Evolutionary conservation across 1,284 basidiomycete species (phyloP), one percentile per base, ranked within the genome.

Genomic region (Trametes versicolor): DNA sequence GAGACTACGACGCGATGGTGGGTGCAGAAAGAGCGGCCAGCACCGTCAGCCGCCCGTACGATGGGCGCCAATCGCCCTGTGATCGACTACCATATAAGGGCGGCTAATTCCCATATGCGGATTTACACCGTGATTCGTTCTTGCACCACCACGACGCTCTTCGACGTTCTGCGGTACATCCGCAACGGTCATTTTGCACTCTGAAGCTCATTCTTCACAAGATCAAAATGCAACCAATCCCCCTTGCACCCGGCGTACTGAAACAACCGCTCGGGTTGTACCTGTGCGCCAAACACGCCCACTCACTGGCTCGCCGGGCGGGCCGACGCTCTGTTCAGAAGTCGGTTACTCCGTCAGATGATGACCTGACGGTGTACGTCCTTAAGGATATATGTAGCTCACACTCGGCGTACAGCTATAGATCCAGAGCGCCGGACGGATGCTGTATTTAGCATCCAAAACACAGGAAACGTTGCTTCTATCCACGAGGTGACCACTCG

Each of bases 41-140:
- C 29, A 12, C 25, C 13, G 6, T 7, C 25, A 25, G 45, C 45
- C 23, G 45, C 23, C 23, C 43, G 19, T n/a, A 45, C 19, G 8
- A 3, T 27, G 7, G 7, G 23, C 48, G 48, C 15, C 25, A 17
- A 25, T 49, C 25, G 15, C 17, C 15, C 48, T 49, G 8, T 58
- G 43, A 47, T 37, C 17, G 51, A 29, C 19, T 34, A 15, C 50
- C 50, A 51, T 51, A 51, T n/a, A 34, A n/a, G 29, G 50, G 27
- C 29, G 50, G 12, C 50, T 17, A 34, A n/a, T 36, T 51, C 7
- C 50, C 21, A 51, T 21, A 51, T 34, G 27, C 19, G 50, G 50
- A 51, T n/a, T n/a, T 21, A 32, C 50, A 51, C 50, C 25, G 25
- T 25, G 27, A 10, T 51, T 32, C 25, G 17, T 10, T n/a, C 29